Conservation (phyloP, 2,329 filamentous ascomycete genomes). For the Hyphodiscus sp. region DNA sequence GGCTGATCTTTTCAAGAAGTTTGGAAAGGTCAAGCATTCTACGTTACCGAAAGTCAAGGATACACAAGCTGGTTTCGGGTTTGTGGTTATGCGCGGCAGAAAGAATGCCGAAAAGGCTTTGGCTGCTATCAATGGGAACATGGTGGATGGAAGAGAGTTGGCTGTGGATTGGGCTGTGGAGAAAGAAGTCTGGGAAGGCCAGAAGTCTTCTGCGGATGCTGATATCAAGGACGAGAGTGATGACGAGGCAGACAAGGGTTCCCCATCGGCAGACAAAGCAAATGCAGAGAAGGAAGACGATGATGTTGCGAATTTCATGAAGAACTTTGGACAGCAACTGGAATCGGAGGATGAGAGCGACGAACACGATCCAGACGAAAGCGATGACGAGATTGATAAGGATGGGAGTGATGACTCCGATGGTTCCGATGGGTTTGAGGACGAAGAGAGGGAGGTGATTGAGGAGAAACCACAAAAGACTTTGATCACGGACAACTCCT, state of each 20-base stretch:
- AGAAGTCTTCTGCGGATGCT: slow-evolving; percentile 40
- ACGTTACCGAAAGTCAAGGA: slow-evolving; percentile 71
- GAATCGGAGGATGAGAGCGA: slow-evolving; percentile 33
- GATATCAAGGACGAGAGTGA: slow-evolving; percentile 33
- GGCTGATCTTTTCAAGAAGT: slow-evolving; percentile 71
- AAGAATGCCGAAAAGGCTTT: slow-evolving; percentile 91
- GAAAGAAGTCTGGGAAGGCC: slow-evolving; percentile 74
- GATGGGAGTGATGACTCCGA: slow-evolving; percentile 35
- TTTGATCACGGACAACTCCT: slow-evolving; percentile 54
- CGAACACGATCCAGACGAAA: slow-evolving; percentile 28
- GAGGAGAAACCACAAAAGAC: slow-evolving; percentile 32
- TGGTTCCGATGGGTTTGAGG: slow-evolving; percentile 35
- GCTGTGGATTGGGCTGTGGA: slow-evolving; percentile 98
- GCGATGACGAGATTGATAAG: slow-evolving; percentile 19
- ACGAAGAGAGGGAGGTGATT: slow-evolving; percentile 31
- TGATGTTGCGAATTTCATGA: slow-evolving; percentile 32
- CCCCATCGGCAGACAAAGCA: slow-evolving; percentile 23
- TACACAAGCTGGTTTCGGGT: slow-evolving; percentile 79
- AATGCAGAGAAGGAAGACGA: slow-evolving; percentile 30
- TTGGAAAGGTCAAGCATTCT: slow-evolving; percentile 84
- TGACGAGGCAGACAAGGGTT: slow-evolving; percentile 26
- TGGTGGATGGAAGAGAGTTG: slow-evolving; percentile 77
- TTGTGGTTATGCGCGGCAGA: slow-evolving; percentile 78
- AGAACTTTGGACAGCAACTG: slow-evolving; percentile 28
- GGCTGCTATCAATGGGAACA: slow-evolving; percentile 78